These are phyloP conservation scores for Melaleuca alternifolia DNA, from an alignment of 345 rosid species.

Conservation along the genomic window DNA sequence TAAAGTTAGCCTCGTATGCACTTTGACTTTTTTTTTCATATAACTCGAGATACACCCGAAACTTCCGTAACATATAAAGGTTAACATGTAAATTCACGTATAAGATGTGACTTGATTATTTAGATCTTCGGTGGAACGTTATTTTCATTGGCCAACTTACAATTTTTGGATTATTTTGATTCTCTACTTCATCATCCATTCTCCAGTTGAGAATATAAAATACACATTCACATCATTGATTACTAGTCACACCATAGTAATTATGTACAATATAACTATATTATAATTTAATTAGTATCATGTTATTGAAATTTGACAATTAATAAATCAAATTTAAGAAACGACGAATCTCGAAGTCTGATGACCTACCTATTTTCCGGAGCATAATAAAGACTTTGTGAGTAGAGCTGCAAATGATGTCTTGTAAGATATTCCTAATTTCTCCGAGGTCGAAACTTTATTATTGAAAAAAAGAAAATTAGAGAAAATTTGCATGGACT, in stretches of 20 bases:
- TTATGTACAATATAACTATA: neutral
- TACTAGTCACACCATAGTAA: neutral
- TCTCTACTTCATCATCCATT: neutral
- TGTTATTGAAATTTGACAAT: neutral
- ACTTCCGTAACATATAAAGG: neutral
- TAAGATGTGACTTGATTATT: neutral
- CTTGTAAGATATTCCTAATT: neutral
- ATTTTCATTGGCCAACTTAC: neutral
- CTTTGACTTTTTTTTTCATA: neutral
- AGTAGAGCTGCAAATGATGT: neutral
- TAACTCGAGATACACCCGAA: neutral
- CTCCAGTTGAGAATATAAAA: neutral
- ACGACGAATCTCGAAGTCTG: neutral
- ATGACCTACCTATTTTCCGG: neutral
- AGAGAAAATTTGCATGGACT: too few relatives aligned
- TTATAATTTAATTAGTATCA: neutral
- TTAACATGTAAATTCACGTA: neutral
- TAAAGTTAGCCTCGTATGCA: neutral
- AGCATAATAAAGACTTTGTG: neutral
- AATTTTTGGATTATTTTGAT: neutral
- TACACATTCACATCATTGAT: conserved; percentile 1
- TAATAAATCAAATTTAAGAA: neutral
- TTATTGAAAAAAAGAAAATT: too few relatives aligned
- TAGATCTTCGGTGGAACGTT: neutral
- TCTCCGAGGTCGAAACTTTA: neutral